Evolutionary conservation across 345 rosid species (phyloP).

Genomic region (Arabidopsis thaliana): TAIR10.1 NC_003071.7:19089001-19089500

Average conservation of each 20-base stretch:
- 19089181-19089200: constrained; percentile 27
- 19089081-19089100: not conserved
- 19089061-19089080: constrained; percentile 36
- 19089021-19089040: constrained; percentile 37
- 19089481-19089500: not conserved
- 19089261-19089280: not conserved
- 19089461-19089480: constrained; percentile 8
- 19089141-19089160: not conserved
- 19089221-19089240: constrained; percentile 4
- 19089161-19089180: constrained; percentile 35
- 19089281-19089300: not conserved
- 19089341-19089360: not conserved
- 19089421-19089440: not conserved
- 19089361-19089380: not conserved
- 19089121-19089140: constrained; percentile 7
- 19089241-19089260: not conserved
- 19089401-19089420: not conserved
- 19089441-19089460: not conserved
- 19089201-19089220: not conserved
- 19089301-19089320: not conserved
- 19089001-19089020: constrained; percentile 20
- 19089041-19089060: constrained; percentile 18
- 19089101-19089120: not conserved
- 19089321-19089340: constrained; percentile 22
- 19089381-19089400: not conserved